Evolutionary conservation across 768 basidiomycete genomes (phyloP).

Genomic region (Tephrocybe rancida): DNA sequence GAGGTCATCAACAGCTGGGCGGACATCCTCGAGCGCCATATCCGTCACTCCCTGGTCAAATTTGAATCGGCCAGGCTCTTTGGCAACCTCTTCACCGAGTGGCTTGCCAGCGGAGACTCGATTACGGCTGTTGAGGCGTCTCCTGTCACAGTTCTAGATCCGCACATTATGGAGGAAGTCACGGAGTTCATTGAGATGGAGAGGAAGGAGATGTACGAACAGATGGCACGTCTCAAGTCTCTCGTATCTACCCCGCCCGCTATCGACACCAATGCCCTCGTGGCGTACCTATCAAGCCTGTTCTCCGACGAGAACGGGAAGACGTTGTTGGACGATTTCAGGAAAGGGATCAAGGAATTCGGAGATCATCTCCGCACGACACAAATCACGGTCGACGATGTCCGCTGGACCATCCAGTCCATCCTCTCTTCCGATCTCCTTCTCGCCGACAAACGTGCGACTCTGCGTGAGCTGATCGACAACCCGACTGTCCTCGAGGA

Average conservation of each 20-base stretch:
- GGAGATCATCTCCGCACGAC: conserved; percentile 24
- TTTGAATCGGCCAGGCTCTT: conserved; percentile 43
- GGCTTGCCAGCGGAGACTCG: conserved; percentile 43
- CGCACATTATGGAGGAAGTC: neutral
- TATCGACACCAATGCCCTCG: conserved; percentile 32
- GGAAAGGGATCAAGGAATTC: conserved; percentile 30
- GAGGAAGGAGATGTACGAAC: conserved; percentile 40
- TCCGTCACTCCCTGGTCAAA: conserved; percentile 32
- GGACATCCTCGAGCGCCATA: conserved; percentile 37
- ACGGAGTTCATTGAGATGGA: conserved; percentile 31
- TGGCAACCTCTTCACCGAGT: conserved; percentile 42
- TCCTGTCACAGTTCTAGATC: conserved; percentile 6
- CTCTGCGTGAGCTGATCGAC: conserved; percentile 38
- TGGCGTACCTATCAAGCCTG: conserved; percentile 34
- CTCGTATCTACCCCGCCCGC: conserved; percentile 38
- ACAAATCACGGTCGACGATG: conserved; percentile 26
- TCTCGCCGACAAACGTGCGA: conserved; percentile 39
- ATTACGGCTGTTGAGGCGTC: conserved; percentile 23
- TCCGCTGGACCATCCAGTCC: conserved; percentile 31
- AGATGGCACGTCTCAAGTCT: conserved; percentile 27
- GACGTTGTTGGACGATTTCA: conserved; percentile 29
- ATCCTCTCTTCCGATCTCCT: conserved; percentile 37
- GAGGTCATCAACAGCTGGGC: conserved; percentile 37
- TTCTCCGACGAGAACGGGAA: conserved; percentile 33
- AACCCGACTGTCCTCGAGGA: conserved; percentile 40